Evolutionary conservation across 495 filamentous ascomycete species (phyloP), one percentile per base, ranked within the genome.

Genomic region (Penicillium atrosanguineum): DNA sequence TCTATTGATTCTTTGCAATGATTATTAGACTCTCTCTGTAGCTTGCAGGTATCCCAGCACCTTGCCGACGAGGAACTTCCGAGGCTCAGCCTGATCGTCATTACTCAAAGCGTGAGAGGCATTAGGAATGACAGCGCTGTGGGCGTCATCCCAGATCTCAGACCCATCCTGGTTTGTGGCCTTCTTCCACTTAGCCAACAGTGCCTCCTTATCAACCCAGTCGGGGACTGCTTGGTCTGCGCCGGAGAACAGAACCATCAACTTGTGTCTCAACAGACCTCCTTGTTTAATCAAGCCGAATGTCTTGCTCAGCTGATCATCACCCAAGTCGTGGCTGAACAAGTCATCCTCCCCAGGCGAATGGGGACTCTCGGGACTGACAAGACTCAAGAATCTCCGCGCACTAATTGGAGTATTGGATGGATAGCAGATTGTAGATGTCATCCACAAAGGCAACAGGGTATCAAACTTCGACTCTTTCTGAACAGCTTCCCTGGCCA

Each of bases 251-350:
- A 96, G 62, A 46, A 79, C 70, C 59, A 71, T 62, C 26, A 79
- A 31, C 31, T 65, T 69, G 21, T 55, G 46, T 14, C 83, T 74
- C 29, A 91, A 52, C 20, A 84, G 78, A 7, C 75, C 81, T 36
- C 69, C 59, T 50, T 77, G 43, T 41, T 78, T 71, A 29, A 87
- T 68, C 61, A 55, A 69, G 1, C 88, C 89, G 77, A 92, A 95
- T 0, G 78, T 87, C 21, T 61, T 59, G 21, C 44, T 51, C 15
- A 91, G 63, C 53, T 77, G 69, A 37, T 79, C 74, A 47, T 88
- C 84, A 0, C 67, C 62, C 11, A 95, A 68, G 67, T 92, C 89
- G n/a, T 86, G 87, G 46, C 85, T 88, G 70, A 96, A 97, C 57
- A 87, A 85, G 64, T 97, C 93, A 66, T 97, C 92, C 39, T 87